Percentiles rank a stretch among this genome's conserved stretches.
phyloP scores from a whole-genome alignment of 768 basidiomycete species.

The Agaricus subrufescens region DNA sequence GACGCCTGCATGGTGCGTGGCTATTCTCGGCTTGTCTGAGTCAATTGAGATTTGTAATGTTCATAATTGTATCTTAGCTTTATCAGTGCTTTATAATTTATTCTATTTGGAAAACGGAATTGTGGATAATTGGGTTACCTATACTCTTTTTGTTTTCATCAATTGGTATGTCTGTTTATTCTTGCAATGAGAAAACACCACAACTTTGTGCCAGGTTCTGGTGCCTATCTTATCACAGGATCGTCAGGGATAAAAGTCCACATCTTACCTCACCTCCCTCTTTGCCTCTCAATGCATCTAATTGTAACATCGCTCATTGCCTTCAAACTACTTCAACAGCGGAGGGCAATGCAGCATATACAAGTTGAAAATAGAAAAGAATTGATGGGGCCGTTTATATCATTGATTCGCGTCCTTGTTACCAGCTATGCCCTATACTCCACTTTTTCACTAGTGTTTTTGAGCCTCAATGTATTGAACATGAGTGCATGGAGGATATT shows the following conservation, averaged over 20 bases:
- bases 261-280: neutral
- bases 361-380: neutral
- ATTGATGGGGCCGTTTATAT: neutral
- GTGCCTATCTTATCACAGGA: neutral
- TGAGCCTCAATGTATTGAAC: neutral
- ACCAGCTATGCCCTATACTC: neutral
- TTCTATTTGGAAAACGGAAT: neutral
- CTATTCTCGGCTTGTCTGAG: neutral
- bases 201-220: neutral
- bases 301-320: neutral
- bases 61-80: neutral
- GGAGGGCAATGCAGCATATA: neutral
- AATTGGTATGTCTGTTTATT: neutral
- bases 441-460: neutral
- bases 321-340: neutral
- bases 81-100: neutral
- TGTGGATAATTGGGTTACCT: neutral
- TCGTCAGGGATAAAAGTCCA: neutral
- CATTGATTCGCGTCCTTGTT: neutral
- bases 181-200: neutral
- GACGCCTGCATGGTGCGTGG: neutral
- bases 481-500: neutral
- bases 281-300: neutral
- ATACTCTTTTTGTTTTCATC: neutral
- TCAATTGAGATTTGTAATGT: no score